Base-by-base conservation (phyloP, 2,329 filamentous ascomycete species). In the Colletotrichum echinochloae region DNA sequence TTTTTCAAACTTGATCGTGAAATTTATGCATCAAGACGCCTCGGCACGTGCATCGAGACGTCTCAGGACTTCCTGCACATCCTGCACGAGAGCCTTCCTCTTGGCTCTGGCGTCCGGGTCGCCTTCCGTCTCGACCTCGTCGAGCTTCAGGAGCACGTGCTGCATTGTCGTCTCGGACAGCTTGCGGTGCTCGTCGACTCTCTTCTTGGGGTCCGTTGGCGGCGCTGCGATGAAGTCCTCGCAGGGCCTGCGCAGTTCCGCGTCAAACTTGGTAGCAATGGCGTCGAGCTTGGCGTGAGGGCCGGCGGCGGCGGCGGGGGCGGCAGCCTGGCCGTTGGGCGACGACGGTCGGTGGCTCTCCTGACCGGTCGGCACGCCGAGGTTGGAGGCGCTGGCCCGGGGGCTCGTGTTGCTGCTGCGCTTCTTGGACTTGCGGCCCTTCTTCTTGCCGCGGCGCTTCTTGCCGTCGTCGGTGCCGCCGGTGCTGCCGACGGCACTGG, bases 141-240 rank as follows among this genome's bases (percentile, higher is more conserved):
- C 93, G 48, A 94, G 80, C 81, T 95, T 95, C 73, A 96, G 81
- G 46, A 95, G 77, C 2, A 94, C 89, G 75, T 94, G 91, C 72
- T 91, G 89, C 84, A 96, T 84, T 48, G 94, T 87, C 5, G 91
- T 93, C 83, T 96, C 93, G 5, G 89, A 90, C 23, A 96, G 79
- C 77, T 88, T 91, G 78, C 91, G 90, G 78, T 95, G 91, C 76
- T 95, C 92, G 41, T 94, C 92, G 18, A 88, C 87, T 60, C 88
- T 84, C 84, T 92, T 94, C 79, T 91, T 90, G 48, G 82, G 77
- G 61, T 94, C 91, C 4, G 80, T 78, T 0, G 93, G 93, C 14
- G 93, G 91, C 11, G 85, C 83, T 7, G 81, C 82, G 26, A 87
- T 85, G 77, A 89, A 95, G 30, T 89, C 81, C 5, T 86, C 80